phyloP scores from a whole-genome alignment of 2,329 filamentous ascomycete species.

The Pseudopyrenochaeta lycopersici region DNA sequence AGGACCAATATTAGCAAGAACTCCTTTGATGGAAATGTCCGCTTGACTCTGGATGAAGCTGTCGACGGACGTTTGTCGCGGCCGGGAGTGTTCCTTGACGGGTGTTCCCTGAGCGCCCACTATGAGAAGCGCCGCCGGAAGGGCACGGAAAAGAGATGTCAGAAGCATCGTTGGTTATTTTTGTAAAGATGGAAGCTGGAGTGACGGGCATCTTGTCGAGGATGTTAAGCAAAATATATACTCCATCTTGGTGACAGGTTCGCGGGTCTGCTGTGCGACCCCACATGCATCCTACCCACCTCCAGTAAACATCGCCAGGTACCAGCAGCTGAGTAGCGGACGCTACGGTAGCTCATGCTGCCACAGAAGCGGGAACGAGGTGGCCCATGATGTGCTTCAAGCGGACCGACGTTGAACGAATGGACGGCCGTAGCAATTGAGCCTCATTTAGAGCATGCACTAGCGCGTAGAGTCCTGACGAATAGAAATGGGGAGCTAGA shows the following conservation, averaged over 20 bases:
- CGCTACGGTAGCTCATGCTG: slow-evolving; percentile 21
- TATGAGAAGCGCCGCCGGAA: slow-evolving; percentile 23
- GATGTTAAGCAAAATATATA: not conserved
- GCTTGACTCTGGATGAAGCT: slow-evolving; percentile 56
- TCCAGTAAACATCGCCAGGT: slow-evolving; percentile 14
- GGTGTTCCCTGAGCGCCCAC: slow-evolving; percentile 13
- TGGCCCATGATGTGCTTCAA: slow-evolving; percentile 10
- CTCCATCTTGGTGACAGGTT: not conserved
- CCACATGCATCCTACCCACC: slow-evolving; percentile 3
- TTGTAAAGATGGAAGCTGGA: slow-evolving; percentile 1
- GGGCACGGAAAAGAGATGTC: slow-evolving; percentile 17
- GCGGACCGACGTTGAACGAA: slow-evolving; percentile 27
- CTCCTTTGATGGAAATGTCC: slow-evolving; percentile 59
- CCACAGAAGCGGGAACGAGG: slow-evolving; percentile 12
- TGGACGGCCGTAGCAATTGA: slow-evolving; percentile 13
- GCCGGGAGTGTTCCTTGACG: slow-evolving; percentile 8
- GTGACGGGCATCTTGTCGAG: slow-evolving; percentile 2
- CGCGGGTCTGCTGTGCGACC: not conserved
- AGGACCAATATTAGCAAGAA: slow-evolving; percentile 65
- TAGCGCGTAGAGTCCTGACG: slow-evolving; percentile 16
- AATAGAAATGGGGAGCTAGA: slow-evolving; percentile 7
- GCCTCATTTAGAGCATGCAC: slow-evolving; percentile 16
- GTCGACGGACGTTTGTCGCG: slow-evolving; percentile 23
- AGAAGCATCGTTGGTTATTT: slow-evolving; percentile 20
- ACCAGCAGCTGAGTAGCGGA: slow-evolving; percentile 12